These are phyloP conservation scores for Aureobasidium sp. DNA, from an alignment of 2,329 filamentous ascomycete species.

Conservation along the genomic window DNA sequence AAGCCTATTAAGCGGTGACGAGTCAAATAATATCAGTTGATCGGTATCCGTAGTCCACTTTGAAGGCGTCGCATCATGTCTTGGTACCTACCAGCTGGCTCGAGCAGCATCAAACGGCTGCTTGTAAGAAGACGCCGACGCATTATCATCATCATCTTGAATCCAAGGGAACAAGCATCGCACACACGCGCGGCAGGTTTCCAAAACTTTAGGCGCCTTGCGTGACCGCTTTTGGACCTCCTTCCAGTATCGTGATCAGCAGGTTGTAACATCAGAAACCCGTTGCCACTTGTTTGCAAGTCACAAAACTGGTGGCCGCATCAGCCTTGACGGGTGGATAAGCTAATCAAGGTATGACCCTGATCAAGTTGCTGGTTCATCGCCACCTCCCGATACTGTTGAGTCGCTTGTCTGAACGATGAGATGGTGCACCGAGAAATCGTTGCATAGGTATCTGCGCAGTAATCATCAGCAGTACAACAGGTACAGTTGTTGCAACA, in stretches of 20 bases:
- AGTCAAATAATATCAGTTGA: constrained; percentile 1
- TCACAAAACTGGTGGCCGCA: constrained; percentile 5
- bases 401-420: constrained; percentile 2
- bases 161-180: not conserved
- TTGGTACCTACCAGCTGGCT: constrained; percentile 2
- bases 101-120: constrained; percentile 8
- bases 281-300: constrained; percentile 10
- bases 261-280: not conserved
- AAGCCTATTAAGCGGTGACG: constrained; percentile 12
- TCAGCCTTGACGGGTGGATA: constrained; percentile 1
- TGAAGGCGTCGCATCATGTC: constrained; percentile 13
- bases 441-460: constrained; percentile 5
- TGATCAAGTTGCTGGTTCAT: not conserved
- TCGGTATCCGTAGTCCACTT: not conserved
- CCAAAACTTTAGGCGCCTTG: constrained; percentile 9
- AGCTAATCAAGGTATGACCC: constrained; percentile 8
- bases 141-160: not conserved
- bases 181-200: constrained; percentile 6
- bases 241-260: constrained; percentile 15
- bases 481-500: constrained; percentile 5
- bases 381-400: not conserved
- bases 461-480: constrained; percentile 14
- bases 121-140: not conserved
- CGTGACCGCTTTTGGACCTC: not conserved
- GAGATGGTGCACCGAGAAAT: constrained; percentile 3